Base-by-base conservation (phyloP, 306 rosid species). In the Ammopiptanthus mongolicus region DNA sequence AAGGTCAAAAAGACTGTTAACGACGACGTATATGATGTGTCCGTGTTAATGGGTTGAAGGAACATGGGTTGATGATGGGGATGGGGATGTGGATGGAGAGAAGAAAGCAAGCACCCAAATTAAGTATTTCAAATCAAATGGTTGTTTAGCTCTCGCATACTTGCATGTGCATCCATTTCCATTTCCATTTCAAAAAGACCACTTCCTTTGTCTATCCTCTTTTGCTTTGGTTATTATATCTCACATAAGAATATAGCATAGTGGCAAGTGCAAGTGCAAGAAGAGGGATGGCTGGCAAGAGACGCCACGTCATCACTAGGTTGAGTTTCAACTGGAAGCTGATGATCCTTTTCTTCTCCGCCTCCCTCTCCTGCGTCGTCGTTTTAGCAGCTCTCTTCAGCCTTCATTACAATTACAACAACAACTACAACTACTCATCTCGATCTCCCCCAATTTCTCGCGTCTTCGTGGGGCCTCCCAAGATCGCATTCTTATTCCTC, bases 401-500 rank as follows among this genome's bases (percentile, higher is more conserved):
- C 13, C 84, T 90, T 69, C 91, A 85, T 55, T 41, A 11, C 8
- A 34, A 34, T 1, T 85, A 86, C 4, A 29, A 15, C 12, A 11
- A 18, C 5, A 17, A 1, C 19, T 1, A 19, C 5, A 11, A 2
- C 19, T 3, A 14, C 13, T 41, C 47, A 3, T 41, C 47, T 41
- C 47, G 47, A n/a, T 12, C 3, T 41, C 3, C 87, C 51, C 82
- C 83, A 42, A 5, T 82, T 73, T 59, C 90, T 48, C 73, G 74
- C 57, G 31, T 23, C 65, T 85, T 86, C 75, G 0, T 69, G 0
- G 97, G 97, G 5, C 83, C 86, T 66, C 90, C 99, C 41, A 95
- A 87, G 91, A 80, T 95, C 80, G 97, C 99, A 6, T 95, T 92
- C 61, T 77, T 95, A 9, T 95, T 92, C 65, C 97, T 95, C 81